Evolutionary conservation across 495 filamentous ascomycete genomes (phyloP), one percentile per base, ranked within the genome.

Genomic region (Lophium mytilinum): DNA sequence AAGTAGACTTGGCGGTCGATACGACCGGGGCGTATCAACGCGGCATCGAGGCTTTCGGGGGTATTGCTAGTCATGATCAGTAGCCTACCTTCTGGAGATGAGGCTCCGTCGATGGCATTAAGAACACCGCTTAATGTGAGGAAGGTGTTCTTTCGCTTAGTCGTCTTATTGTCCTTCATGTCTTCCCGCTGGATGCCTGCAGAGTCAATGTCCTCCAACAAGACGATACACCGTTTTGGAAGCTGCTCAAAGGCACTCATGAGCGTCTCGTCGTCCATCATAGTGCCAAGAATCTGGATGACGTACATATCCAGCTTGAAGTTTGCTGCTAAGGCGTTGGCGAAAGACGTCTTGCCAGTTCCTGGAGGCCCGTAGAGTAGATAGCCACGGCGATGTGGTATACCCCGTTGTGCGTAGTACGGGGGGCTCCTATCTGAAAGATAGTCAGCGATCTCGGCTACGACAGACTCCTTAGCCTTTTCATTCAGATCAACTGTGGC

Each of bases 241-340:
- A 67, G 58, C 36, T 56, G 21, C 15, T 45, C 55, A 52, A 67
- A 67, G 36, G 59, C 14, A 3, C 30, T 24, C 7, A 9, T 0
- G 4, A 48, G 45, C 50, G 89, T 82, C 63, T 97, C 92, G 15
- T 19, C 45, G 17, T 97, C 92, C 73, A 96, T 96, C 69, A 91
- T 91, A 57, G 96, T 91, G 43, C 71, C 80, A 70, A 75, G 77
- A 30, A 87, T 70, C 60, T 79, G 80, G n/a, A 87, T 68, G 49
- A 82, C 74, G 68, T 84, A 86, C 17, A 87, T 75, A 50, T 86
- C 82, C 9, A 88, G 73, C 8, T 80, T 81, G 59, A 85, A 83
- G 24, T 77, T 69, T n/a, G 83, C 82, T 0, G 83, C 83, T 36
- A 87, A 73, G 3, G 83, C 82, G 35, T 80, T 76, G 11, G 79